Conservation (phyloP, 2,329 filamentous ascomycete species). For the Grosmannia penicillata region DNA sequence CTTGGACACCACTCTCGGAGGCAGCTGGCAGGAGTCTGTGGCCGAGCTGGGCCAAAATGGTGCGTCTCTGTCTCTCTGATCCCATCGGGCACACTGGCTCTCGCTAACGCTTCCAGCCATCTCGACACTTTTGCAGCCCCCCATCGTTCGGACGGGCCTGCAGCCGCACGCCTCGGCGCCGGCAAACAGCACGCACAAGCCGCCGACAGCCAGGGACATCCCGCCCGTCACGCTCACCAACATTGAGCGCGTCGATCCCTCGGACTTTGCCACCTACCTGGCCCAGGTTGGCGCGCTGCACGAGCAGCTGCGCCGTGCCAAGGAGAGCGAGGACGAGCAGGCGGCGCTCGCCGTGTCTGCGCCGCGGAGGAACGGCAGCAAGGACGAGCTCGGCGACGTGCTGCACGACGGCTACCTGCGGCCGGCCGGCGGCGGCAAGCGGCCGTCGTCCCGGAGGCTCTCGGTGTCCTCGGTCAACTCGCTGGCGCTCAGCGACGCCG, state of each 20-base stretch:
- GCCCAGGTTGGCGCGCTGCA: constrained; percentile 75
- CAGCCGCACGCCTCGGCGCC: constrained; percentile 63
- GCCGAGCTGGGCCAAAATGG: constrained; percentile 74
- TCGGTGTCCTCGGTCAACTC: constrained; percentile 29
- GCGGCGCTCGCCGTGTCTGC: constrained; percentile 23
- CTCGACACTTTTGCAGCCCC: constrained; percentile 80
- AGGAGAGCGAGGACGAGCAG: constrained; percentile 56
- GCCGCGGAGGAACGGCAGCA: constrained; percentile 21
- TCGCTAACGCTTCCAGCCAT: constrained; percentile 47
- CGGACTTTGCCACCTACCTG: constrained; percentile 73
- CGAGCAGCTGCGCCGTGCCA: constrained; percentile 73
- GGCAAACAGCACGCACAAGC: constrained; percentile 56
- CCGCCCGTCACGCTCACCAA: constrained; percentile 86
- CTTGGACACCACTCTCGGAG: constrained; percentile 52
- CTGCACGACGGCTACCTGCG: constrained; percentile 30
- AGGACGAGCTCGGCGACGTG: constrained; percentile 26
- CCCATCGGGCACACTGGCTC: neutral
- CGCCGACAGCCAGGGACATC: constrained; percentile 78
- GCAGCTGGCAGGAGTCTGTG: constrained; percentile 38
- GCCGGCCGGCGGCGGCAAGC: constrained; percentile 26
- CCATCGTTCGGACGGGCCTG: constrained; percentile 78
- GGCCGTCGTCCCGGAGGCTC: constrained; percentile 23
- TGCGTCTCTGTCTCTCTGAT: constrained; percentile 19
- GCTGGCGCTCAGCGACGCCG: constrained; percentile 19
- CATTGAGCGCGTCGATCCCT: constrained; percentile 63